These are phyloP conservation scores for Lasiosphaeria hispida DNA, from an alignment of 495 filamentous ascomycete species.

Conservation along the genomic window DNA sequence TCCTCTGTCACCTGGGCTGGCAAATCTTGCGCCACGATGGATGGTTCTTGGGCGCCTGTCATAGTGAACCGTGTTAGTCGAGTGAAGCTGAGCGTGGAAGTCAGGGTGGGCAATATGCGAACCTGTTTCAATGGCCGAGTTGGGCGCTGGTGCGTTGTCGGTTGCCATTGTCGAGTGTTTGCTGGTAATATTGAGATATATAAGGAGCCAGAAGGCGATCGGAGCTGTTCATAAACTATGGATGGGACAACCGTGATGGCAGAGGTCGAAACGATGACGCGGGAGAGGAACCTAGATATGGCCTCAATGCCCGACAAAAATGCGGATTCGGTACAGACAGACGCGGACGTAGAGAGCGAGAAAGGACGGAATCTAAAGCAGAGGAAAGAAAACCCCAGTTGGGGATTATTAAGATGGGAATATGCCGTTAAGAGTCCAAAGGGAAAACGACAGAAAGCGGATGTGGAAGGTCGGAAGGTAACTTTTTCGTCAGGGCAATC, in stretches of 20 bases:
- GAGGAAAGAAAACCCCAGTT: constrained; percentile 5
- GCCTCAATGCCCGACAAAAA: background rate
- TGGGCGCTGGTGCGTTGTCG: too few relatives aligned
- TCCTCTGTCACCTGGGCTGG: constrained; percentile 23
- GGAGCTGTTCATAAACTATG: too few relatives aligned
- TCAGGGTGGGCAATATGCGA: too few relatives aligned
- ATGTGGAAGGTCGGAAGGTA: background rate
- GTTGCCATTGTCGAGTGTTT: too few relatives aligned
- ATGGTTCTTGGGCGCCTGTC: constrained; percentile 21
- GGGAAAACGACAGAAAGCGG: constrained; percentile 11
- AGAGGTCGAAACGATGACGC: too few relatives aligned
- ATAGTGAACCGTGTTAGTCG: constrained; percentile 1
- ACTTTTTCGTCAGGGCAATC: constrained; percentile 2
- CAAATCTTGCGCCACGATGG: constrained; percentile 13
- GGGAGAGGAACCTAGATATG: too few relatives aligned
- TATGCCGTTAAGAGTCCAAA: constrained; percentile 2
- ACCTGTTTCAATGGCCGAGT: too few relatives aligned
- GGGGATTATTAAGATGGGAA: constrained; percentile 3
- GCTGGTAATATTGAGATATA: too few relatives aligned
- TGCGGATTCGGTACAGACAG: background rate
- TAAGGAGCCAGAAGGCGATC: too few relatives aligned
- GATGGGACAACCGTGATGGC: too few relatives aligned
- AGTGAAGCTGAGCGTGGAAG: background rate
- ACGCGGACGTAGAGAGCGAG: background rate
- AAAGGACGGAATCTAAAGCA: background rate